Conservation (phyloP, 2,329 filamentous ascomycete species). For the Fusarium burgessii region DNA sequence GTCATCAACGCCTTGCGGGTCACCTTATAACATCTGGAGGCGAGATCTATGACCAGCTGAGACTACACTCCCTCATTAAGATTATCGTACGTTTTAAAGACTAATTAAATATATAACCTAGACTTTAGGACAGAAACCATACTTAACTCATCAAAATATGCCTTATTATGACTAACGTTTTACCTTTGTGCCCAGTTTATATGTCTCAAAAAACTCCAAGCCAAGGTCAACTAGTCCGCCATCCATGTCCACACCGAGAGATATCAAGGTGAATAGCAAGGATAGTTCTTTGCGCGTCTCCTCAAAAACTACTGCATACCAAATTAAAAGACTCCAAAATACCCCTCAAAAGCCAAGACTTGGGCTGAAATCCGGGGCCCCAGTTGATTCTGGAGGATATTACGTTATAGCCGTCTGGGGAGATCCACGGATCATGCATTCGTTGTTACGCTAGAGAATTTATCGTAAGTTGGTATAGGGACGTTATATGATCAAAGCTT, state of each 20-base stretch:
- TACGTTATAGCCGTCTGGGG: slow-evolving; percentile 8
- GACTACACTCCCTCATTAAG: neutral
- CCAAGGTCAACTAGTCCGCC: neutral
- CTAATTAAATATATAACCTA: neutral
- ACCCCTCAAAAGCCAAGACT: neutral
- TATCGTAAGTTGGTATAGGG: neutral
- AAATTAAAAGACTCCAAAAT: neutral
- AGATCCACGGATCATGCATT: slow-evolving; percentile 4
- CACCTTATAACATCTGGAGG: neutral
- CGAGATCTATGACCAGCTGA: neutral
- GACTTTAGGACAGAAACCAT: neutral
- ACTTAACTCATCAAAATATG: neutral
- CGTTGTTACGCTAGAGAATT: neutral
- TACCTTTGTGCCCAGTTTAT: neutral
- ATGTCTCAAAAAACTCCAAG: neutral
- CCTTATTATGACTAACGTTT: neutral
- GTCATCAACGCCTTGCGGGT: neutral
- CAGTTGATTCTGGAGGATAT: slow-evolving; percentile 3
- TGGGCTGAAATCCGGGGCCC: slow-evolving; percentile 5
- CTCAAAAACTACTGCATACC: neutral
- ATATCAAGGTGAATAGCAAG: neutral
- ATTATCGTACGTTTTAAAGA: neutral
- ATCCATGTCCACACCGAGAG: neutral
- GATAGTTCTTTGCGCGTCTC: neutral
- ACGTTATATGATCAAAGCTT: neutral